These are phyloP conservation scores for Fusarium anthophilum DNA, from an alignment of 2,329 filamentous ascomycete genomes.

Conservation along the genomic window DNA sequence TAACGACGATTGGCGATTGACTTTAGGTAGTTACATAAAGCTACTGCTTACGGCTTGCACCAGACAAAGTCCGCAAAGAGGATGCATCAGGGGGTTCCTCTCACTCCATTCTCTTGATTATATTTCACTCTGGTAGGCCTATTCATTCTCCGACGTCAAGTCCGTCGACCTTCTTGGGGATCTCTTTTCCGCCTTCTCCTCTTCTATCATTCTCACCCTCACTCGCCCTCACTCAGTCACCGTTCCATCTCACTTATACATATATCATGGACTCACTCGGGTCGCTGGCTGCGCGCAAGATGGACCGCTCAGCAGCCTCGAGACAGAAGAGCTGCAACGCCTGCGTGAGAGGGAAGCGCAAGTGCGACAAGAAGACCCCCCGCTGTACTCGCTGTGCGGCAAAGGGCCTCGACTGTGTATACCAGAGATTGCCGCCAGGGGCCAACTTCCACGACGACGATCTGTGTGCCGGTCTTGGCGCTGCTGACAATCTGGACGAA, in stretches of 20 bases:
- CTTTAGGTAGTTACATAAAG: background rate
- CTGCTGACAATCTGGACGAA: conserved; percentile 13
- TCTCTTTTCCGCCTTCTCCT: conserved; percentile 7
- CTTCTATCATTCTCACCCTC: background rate
- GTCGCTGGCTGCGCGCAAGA: conserved; percentile 42
- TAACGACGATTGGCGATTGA: background rate
- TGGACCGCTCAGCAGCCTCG: conserved; percentile 52
- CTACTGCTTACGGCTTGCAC: conserved; percentile 18
- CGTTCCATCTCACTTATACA: background rate
- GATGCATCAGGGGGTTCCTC: background rate
- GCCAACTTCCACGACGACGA: conserved; percentile 35
- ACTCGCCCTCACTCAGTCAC: background rate
- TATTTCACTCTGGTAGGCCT: background rate
- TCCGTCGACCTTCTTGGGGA: conserved; percentile 11
- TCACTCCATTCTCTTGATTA: background rate
- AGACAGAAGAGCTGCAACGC: conserved; percentile 61
- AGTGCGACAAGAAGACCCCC: conserved; percentile 57
- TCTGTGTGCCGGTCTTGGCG: conserved; percentile 14
- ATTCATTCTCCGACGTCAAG: conserved; percentile 25
- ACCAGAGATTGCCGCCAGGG: conserved; percentile 49
- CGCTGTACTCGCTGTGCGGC: conserved; percentile 54
- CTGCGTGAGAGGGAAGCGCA: conserved; percentile 58
- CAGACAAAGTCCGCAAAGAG: conserved; percentile 14
- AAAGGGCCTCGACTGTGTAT: conserved; percentile 55
- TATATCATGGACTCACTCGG: conserved; percentile 41